Base-by-base conservation (phyloP, 2,329 filamentous ascomycete species). In the Eurotiales sp. region DNA sequence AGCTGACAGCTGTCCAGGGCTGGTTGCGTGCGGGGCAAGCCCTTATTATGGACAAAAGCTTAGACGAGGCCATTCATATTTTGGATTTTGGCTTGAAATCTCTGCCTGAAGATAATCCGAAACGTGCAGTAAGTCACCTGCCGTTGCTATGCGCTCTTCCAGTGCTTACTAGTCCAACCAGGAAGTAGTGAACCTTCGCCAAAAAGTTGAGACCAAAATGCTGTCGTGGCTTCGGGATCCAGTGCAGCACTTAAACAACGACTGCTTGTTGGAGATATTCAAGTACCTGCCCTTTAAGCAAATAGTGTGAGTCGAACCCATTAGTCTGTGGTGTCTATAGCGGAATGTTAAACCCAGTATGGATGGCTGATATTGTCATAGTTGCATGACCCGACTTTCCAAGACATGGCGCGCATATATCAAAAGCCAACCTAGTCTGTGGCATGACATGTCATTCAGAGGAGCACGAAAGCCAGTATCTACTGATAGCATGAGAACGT, bases 71-170 rank as follows among this genome's bases (percentile, higher is more conserved):
- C 5, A 59, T 80, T 11, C 72, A 76, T 10, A 75, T 83, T 21
- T 84, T 83, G 64, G 72, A 75, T 22, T 77, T 80, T 60, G 82
- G 79, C n/a, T 65, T 84, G 56, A 78, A 77, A 54, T 73, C 69
- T 41, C 68, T 83, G 17, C 67, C 73, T 8, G 60, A 67, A n/a
- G 62, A 68, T 25, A 68, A 75, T 50, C 54, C 62, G 8, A 49
- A 58, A 58, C 54, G 69, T 69, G 43, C 51, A 58, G 59, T 52
- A 15, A 45, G 45, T 39, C n/a, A n/a, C n/a, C n/a, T n/a, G n/a
- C n/a, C n/a, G n/a, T n/a, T n/a, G n/a, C n/a, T n/a, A n/a, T n/a
- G n/a, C n/a, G 8, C 15, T 25, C 8, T 32, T 22, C n/a, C n/a
- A 23, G 34, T 6, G 3, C 25, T 49, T 23, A 12, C 42, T 42